Conservation (phyloP, 495 filamentous ascomycete genomes). For the Hypoxylon fragiforme region DNA sequence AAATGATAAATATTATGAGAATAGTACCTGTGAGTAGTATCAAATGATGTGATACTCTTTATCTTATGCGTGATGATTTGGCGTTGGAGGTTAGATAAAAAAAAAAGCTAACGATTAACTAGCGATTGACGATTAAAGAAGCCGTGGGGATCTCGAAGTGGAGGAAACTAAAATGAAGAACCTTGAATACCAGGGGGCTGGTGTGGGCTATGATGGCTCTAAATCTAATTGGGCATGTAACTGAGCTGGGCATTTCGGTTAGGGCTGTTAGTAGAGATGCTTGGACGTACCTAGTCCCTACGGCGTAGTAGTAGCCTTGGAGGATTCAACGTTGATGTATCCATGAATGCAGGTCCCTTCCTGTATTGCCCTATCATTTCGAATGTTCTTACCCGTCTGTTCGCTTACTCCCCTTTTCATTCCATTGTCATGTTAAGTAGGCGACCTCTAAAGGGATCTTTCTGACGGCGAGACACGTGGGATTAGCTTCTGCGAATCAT, state of each 20-base stretch:
- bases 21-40: not conserved
- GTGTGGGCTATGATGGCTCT: constrained; percentile 15
- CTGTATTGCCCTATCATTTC: constrained; percentile 10
- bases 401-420: not conserved
- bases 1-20: not conserved
- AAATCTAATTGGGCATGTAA: constrained; percentile 19
- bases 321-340: too few relatives aligned
- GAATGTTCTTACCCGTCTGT: too few relatives aligned
- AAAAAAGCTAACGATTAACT: too few relatives aligned
- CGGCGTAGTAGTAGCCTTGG: too few relatives aligned
- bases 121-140: constrained; percentile 20
- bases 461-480: constrained; percentile 25
- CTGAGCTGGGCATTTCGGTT: too few relatives aligned
- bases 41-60: not conserved
- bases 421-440: not conserved
- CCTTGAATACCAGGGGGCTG: constrained; percentile 16
- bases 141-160: constrained; percentile 15
- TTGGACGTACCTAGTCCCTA: too few relatives aligned
- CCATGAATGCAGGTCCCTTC: constrained; percentile 22
- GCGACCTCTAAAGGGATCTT: not conserved
- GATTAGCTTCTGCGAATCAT: constrained; percentile 28
- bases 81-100: constrained; percentile 23
- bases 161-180: constrained; percentile 24
- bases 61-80: not conserved
- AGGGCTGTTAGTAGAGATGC: constrained; percentile 29